phyloP scores from a whole-genome alignment of 768 basidiomycete species.

The Psilocybe tampanensis region DNA sequence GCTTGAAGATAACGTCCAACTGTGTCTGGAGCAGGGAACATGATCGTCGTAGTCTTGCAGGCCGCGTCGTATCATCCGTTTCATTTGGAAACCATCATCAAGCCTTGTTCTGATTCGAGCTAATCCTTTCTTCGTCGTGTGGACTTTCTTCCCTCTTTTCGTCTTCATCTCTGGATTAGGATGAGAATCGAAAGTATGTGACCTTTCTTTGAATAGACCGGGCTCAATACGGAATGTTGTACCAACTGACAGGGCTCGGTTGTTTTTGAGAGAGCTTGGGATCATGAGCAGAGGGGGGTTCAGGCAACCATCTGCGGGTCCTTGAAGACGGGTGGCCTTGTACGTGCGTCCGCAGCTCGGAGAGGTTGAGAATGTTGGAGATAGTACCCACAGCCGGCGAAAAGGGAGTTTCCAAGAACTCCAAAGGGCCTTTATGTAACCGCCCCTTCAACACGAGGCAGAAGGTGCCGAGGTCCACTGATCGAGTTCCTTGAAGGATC shows the following conservation, averaged over 20 bases:
- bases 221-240: neutral
- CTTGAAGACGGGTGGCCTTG: neutral
- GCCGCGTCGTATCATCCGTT: neutral
- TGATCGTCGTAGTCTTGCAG: neutral
- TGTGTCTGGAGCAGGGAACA: neutral
- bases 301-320: neutral
- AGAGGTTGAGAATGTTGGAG: neutral
- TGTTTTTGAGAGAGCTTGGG: neutral
- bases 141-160: neutral
- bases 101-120: neutral
- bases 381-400: neutral
- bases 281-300: neutral
- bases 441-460: conserved; percentile 2
- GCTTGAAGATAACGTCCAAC: neutral
- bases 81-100: neutral
- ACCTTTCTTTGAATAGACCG: neutral
- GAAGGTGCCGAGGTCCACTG: neutral
- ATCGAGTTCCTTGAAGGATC: neutral
- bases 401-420: neutral
- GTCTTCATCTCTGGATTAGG: neutral
- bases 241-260: neutral
- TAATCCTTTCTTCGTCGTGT: neutral
- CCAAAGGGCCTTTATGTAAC: neutral
- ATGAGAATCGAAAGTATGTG: neutral
- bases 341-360: neutral